These are phyloP conservation scores for Scutellaria barbata DNA, from an alignment of 257 asterid species.

Conservation along the genomic window DNA sequence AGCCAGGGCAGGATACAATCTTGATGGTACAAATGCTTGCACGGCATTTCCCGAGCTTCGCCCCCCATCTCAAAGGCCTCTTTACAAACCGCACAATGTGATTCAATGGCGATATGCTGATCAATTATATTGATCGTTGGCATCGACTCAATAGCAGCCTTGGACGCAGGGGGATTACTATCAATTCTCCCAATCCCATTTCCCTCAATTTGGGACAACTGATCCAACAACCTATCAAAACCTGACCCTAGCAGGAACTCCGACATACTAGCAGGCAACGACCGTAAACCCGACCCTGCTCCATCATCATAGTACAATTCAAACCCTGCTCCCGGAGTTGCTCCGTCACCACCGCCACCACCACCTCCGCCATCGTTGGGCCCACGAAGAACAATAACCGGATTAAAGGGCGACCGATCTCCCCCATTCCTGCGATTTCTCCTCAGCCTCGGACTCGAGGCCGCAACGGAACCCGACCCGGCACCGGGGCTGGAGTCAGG, in stretches of 20 bases:
- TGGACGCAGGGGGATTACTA: constrained; percentile 79
- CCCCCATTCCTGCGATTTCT: constrained; percentile 71
- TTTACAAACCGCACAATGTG: constrained; percentile 85
- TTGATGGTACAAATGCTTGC: constrained; percentile 84
- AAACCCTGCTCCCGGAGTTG: constrained; percentile 53
- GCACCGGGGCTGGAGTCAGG: constrained; percentile 53
- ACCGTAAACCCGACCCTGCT: constrained; percentile 80
- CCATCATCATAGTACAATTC: constrained; percentile 87
- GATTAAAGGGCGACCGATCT: constrained; percentile 87
- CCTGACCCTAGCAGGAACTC: constrained; percentile 91
- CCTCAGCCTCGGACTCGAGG: constrained; percentile 61
- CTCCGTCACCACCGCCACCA: neutral
- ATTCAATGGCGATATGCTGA: constrained; percentile 51
- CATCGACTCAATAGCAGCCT: constrained; percentile 78
- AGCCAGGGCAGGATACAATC: constrained; percentile 91
- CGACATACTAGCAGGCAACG: constrained; percentile 74
- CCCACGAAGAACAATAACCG: constrained; percentile 92
- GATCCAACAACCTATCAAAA: constrained; percentile 80
- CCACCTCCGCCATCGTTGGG: constrained; percentile 49
- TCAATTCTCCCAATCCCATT: constrained; percentile 76
- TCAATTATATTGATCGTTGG: constrained; percentile 64
- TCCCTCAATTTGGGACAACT: constrained; percentile 73
- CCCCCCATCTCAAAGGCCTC: constrained; percentile 73
- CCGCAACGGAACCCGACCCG: constrained; percentile 39
- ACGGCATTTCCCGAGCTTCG: constrained; percentile 90